These are phyloP conservation scores for Tagetes erecta DNA, from an alignment of 129 eudicot species.

Conservation along the genomic window DNA sequence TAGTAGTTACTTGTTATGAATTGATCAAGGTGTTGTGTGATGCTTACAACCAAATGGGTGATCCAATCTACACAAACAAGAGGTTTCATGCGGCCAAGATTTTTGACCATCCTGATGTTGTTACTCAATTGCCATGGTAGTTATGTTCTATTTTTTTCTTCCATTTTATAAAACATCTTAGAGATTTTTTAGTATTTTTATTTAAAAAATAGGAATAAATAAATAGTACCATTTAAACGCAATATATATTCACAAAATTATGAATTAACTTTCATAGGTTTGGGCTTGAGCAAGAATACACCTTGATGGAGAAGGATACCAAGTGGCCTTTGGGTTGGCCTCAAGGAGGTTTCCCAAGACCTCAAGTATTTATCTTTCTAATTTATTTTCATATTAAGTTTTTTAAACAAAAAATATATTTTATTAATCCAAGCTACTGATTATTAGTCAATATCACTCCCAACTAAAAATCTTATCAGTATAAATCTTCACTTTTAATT, in stretches of 20 bases:
- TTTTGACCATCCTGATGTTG: constrained; percentile 66
- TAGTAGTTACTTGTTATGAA: background rate
- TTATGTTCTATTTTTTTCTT: background rate
- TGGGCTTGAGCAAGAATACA: constrained; percentile 87
- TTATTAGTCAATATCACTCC: no score
- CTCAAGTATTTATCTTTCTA: constrained; percentile 44
- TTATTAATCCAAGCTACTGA: background rate
- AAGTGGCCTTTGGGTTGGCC: constrained; percentile 92
- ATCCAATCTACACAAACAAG: constrained; percentile 76
- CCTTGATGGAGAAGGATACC: constrained; percentile 58
- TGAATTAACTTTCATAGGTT: constrained; percentile 39
- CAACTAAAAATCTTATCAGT: no score
- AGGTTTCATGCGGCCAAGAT: constrained; percentile 65
- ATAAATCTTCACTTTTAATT: no score
- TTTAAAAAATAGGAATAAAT: background rate
- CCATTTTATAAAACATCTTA: background rate
- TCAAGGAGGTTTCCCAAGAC: constrained; percentile 68
- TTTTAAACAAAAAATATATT: background rate
- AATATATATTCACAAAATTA: background rate
- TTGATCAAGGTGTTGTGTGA: constrained; percentile 79
- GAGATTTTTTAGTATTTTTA: background rate
- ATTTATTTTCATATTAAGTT: background rate
- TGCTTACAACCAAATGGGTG: constrained; percentile 74
- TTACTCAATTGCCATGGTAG: constrained; percentile 73
- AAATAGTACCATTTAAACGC: background rate